These are phyloP conservation scores for Zygosaccharomyces kombuchaensis DNA, from an alignment of 805 yeast species.

Conservation along the genomic window DNA sequence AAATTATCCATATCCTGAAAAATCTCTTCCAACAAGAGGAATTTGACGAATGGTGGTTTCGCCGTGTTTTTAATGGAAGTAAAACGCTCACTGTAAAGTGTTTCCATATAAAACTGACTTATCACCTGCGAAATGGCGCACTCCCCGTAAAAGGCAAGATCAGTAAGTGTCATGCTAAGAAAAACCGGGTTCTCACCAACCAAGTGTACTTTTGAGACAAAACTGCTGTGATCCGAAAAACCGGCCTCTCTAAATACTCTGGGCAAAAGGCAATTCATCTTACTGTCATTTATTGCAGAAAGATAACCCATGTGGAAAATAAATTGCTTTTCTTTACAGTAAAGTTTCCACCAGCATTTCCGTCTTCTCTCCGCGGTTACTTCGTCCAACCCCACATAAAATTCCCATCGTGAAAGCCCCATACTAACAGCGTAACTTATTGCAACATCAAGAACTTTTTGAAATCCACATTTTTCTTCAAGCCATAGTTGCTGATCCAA, in stretches of 20 bases:
- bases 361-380: constrained; percentile 30
- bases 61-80: constrained; percentile 29
- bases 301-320: constrained; percentile 17
- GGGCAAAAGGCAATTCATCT: constrained; percentile 27
- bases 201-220: constrained; percentile 15
- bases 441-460: constrained; percentile 23
- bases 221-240: constrained; percentile 21
- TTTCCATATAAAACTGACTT: constrained; percentile 20
- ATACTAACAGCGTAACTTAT: constrained; percentile 22
- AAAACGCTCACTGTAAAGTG: constrained; percentile 25
- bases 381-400: constrained; percentile 33
- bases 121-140: constrained; percentile 18
- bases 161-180: constrained; percentile 14
- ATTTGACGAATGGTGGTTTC: constrained; percentile 18
- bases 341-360: constrained; percentile 31
- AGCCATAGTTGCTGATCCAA: constrained; percentile 27
- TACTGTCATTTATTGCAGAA: constrained; percentile 22
- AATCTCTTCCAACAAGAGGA: constrained; percentile 19
- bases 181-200: constrained; percentile 12
- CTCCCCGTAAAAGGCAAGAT: constrained; percentile 21
- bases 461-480: constrained; percentile 23
- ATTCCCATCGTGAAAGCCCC: constrained; percentile 35
- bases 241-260: constrained; percentile 25
- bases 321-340: constrained; percentile 22
- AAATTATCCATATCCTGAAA: constrained; percentile 15